Evolutionary conservation across 371 early-diverging fungal species (phyloP), one percentile per base, ranked within the genome.

Genomic region (Dichotomocladium elegans): DNA sequence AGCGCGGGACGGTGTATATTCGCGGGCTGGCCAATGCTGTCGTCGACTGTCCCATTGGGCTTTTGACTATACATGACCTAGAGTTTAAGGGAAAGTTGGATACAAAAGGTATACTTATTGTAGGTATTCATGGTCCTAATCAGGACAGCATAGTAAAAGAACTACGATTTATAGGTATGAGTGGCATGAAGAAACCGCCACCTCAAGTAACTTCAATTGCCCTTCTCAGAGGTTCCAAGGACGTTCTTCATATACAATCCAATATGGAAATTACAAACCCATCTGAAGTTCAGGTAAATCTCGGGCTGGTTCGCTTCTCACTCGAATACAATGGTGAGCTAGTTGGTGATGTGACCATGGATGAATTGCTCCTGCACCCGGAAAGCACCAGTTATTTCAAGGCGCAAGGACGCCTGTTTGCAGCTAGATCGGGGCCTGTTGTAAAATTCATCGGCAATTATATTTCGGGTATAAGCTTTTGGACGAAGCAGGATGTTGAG

Each of bases 61-160:
- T 57, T 17, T 45, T 74, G 4, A 63, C 42, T n/a, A 57, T 77
- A 5, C 62, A 53, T 21, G 70, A 64, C 41, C 56, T 77, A 12
- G 51, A 60, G 17, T 77, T 77, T 54, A 54, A 64, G 14, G 78
- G 78, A 1, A 57, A 63, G 28, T 66, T 77, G 40, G 63, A 69
- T 30, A 71, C 72, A 11, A 58, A 72, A 63, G 66, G 66, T 65
- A 63, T 29, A 47, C 11, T 19, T 31, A 6, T 24, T 33, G 5
- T 28, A 41, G 41, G 12, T 5, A 30, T 19, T n/a, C n/a, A 47
- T 22, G 19, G 43, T 43, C 0, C 14, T 14, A 47, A 31, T 19
- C n/a, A 47, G 15, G n/a, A 15, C 28, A 29, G 21, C 12, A 45
- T 51, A 41, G 26, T 29, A 28, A 47, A 31, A 44, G 11, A 33